These are phyloP conservation scores for Amyloporia xantha DNA, from an alignment of 768 basidiomycete species.

Conservation along the genomic window DNA sequence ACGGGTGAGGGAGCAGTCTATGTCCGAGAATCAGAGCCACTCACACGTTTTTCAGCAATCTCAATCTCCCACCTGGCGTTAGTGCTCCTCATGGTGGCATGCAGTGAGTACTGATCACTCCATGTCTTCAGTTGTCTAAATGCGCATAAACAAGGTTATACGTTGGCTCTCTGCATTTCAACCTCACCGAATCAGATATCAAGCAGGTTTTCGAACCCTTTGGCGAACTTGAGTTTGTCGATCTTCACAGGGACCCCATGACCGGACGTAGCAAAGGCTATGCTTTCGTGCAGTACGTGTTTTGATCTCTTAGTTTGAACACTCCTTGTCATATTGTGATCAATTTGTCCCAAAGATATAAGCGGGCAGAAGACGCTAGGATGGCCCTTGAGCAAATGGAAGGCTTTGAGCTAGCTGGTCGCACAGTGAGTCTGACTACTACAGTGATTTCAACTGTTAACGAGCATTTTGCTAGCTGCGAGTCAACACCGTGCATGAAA, in stretches of 20 bases:
- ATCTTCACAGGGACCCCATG: slow-evolving; percentile 91
- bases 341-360: slow-evolving; percentile 50
- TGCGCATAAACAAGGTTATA: slow-evolving; percentile 97
- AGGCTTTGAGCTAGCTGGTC: slow-evolving; percentile 94
- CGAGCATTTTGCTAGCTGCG: slow-evolving; percentile 53
- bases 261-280: slow-evolving; percentile 97
- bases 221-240: slow-evolving; percentile 96
- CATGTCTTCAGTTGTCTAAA: slow-evolving; percentile 93
- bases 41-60: slow-evolving; percentile 53
- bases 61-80: slow-evolving; percentile 82
- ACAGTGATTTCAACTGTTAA: background rate
- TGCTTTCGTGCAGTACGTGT: slow-evolving; percentile 88
- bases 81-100: slow-evolving; percentile 72
- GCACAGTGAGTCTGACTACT: slow-evolving; percentile 53
- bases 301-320: background rate
- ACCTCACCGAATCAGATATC: slow-evolving; percentile 94
- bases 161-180: slow-evolving; percentile 95
- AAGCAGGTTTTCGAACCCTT: slow-evolving; percentile 99
- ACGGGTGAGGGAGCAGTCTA: too few species aligned
- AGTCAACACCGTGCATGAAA: slow-evolving; percentile 90
- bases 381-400: slow-evolving; percentile 99
- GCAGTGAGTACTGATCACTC: slow-evolving; percentile 52
- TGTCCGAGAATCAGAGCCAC: too few species aligned
- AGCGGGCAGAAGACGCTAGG: slow-evolving; percentile 86
- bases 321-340: background rate